Evolutionary conservation across 768 basidiomycete species (phyloP).

Genomic region (Calvatia gigantea): DNA sequence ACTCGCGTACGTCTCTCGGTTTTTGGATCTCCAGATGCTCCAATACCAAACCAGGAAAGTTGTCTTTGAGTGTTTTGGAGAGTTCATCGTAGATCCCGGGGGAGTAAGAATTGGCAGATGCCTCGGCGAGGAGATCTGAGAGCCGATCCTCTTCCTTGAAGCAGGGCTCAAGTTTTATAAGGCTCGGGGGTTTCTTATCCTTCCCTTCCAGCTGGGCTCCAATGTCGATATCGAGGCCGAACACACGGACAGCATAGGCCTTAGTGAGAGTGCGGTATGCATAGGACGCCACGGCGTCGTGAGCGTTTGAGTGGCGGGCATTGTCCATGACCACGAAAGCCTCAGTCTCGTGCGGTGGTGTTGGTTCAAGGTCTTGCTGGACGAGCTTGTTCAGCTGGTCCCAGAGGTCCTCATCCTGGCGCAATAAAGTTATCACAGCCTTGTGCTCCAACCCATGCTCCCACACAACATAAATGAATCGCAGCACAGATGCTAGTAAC

Average conservation of each 20-base stretch:
- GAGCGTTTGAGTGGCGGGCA: constrained; percentile 47
- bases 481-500: constrained; percentile 67
- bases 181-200: constrained; percentile 55
- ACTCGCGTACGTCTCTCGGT: constrained; percentile 65
- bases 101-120: constrained; percentile 67
- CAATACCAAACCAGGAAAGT: constrained; percentile 60
- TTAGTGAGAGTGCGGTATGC: constrained; percentile 71
- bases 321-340: constrained; percentile 46
- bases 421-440: constrained; percentile 48
- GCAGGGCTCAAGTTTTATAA: constrained; percentile 47
- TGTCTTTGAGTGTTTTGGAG: constrained; percentile 39
- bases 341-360: constrained; percentile 62
- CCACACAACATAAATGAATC: constrained; percentile 78
- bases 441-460: constrained; percentile 77
- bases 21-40: constrained; percentile 62
- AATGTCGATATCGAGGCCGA: constrained; percentile 75
- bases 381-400: constrained; percentile 59
- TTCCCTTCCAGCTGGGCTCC: constrained; percentile 51
- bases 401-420: constrained; percentile 67
- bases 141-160: constrained; percentile 64
- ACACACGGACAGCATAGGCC: constrained; percentile 69
- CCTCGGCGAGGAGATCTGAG: constrained; percentile 64
- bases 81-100: constrained; percentile 69
- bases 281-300: constrained; percentile 59
- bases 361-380: constrained; percentile 67